Evolutionary conservation across 1,284 basidiomycete species (phyloP), one percentile per base, ranked within the genome.

Genomic region (Rhodotorula sp.): DNA sequence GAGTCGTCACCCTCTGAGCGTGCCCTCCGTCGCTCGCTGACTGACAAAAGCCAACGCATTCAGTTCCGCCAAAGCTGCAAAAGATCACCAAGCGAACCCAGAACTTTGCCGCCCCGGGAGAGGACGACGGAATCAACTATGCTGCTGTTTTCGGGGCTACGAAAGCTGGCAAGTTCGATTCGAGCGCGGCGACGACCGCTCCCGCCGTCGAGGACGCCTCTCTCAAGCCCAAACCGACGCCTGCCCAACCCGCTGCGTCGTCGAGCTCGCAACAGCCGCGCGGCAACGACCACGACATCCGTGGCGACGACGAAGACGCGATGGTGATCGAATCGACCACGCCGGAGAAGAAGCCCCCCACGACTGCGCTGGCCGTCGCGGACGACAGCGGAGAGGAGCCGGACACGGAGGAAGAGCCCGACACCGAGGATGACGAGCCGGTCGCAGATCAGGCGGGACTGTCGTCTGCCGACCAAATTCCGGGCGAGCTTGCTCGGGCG

Each of bases 11-110:
- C 34, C 19, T 12, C 18, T 5, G 23, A 21, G 50, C 14, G 8
- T 50, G 18, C 18, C 50, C n/a, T 34, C 6, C 21, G 21, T 1
- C 34, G 21, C 6, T 31, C 28, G 19, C 26, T 49, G 47, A 34
- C 49, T 19, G 28, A 21, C 7, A 21, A 45, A 23, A 14, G 21
- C 55, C 38, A 4, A 1, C 45, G 2, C 12, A 23, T n/a, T 12
- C 26, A 76, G 74, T 71, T 14, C 69, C 69, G 14, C 74, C 74
- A 0, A 74, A 71, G 58, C 74, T 72, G 18, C 71, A 66, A 31
- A 68, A 66, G 54, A 49, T 60, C 38, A 64, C 56, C 49, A 74
- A 67, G 60, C 56, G 49, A 45, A 65, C 58, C 16, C 28, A 34
- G 23, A 64, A 66, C 26, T 63, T 62, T 31, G 64, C 66, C 15